A percentile compares a stretch with the other conserved stretches of the same genome.
phyloP scores from a whole-genome alignment of 192 early-diverging fungal genomes.

The Diversispora eburnea region DNA sequence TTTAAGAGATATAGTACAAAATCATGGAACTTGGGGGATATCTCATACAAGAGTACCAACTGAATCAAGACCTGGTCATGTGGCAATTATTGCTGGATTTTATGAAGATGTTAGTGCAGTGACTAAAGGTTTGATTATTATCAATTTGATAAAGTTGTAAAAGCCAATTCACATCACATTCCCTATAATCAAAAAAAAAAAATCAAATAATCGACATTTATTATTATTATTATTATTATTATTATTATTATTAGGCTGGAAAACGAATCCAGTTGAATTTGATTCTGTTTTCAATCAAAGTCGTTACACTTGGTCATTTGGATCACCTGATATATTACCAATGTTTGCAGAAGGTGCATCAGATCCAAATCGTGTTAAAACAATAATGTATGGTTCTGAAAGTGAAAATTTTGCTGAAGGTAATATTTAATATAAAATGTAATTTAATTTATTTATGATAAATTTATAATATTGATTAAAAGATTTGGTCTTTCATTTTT shows the following conservation, averaged over 20 bases:
- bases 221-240: not conserved
- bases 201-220: not conserved
- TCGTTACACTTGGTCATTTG: slow-evolving; percentile 94
- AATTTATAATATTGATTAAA: too few relatives aligned
- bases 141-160: not conserved
- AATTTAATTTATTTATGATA: too few relatives aligned
- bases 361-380: slow-evolving; percentile 73
- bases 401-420: slow-evolving; percentile 84
- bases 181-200: not conserved
- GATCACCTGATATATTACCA: slow-evolving; percentile 93
- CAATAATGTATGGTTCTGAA: slow-evolving; percentile 85
- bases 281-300: slow-evolving; percentile 95
- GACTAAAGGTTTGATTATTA: slow-evolving; percentile 66
- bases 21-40: slow-evolving; percentile 72
- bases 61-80: slow-evolving; percentile 93
- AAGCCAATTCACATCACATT: too few relatives aligned
- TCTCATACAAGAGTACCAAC: slow-evolving; percentile 94
- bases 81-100: slow-evolving; percentile 96
- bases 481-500: not conserved
- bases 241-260: slow-evolving; percentile 70
- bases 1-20: slow-evolving; percentile 53
- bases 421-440: slow-evolving; percentile 21
- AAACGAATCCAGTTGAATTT: slow-evolving; percentile 95
- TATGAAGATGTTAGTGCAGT: slow-evolving; percentile 99
- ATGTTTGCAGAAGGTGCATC: slow-evolving; percentile 95